These are phyloP conservation scores for Candida sakaeoensis DNA, from an alignment of 805 yeast species.

Conservation along the genomic window DNA sequence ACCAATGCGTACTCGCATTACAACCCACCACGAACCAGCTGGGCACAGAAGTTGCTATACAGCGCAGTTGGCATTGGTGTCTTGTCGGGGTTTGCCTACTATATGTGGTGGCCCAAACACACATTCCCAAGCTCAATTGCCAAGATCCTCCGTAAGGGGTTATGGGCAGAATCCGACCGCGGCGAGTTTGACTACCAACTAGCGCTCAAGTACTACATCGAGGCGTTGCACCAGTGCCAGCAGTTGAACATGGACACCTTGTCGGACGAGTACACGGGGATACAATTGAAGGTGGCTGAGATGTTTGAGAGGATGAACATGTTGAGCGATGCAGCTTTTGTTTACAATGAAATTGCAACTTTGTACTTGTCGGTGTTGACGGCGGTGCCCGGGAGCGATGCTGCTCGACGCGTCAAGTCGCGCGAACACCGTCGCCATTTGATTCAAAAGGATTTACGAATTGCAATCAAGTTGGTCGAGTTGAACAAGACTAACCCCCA, in stretches of 20 bases:
- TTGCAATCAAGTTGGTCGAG: constrained; percentile 65
- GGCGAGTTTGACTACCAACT: constrained; percentile 57
- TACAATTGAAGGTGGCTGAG: constrained; percentile 82
- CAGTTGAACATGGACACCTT: constrained; percentile 51
- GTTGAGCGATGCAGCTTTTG: constrained; percentile 58
- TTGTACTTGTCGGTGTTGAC: constrained; percentile 53
- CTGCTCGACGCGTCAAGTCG: constrained; percentile 19
- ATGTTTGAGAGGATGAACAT: constrained; percentile 71
- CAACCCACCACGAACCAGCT: constrained; percentile 13
- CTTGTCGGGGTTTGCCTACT: constrained; percentile 27
- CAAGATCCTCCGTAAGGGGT: constrained; percentile 62
- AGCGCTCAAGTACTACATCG: constrained; percentile 70
- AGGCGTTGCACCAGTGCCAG: constrained; percentile 66
- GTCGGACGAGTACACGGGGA: constrained; percentile 83
- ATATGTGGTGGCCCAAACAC: constrained; percentile 61
- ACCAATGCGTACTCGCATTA: constrained; percentile 15
- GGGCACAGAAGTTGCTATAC: constrained; percentile 13
- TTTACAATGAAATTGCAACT: constrained; percentile 65
- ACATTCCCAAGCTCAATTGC: constrained; percentile 72
- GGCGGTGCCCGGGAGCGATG: constrained; percentile 26
- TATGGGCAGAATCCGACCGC: constrained; percentile 79
- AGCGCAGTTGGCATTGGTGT: constrained; percentile 12
- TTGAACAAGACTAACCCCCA: constrained; percentile 45
- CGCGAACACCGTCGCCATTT: constrained; percentile 47
- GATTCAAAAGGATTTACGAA: constrained; percentile 66